phyloP scores from a whole-genome alignment of 345 rosid genomes.

The Corymbia maculata region DNA sequence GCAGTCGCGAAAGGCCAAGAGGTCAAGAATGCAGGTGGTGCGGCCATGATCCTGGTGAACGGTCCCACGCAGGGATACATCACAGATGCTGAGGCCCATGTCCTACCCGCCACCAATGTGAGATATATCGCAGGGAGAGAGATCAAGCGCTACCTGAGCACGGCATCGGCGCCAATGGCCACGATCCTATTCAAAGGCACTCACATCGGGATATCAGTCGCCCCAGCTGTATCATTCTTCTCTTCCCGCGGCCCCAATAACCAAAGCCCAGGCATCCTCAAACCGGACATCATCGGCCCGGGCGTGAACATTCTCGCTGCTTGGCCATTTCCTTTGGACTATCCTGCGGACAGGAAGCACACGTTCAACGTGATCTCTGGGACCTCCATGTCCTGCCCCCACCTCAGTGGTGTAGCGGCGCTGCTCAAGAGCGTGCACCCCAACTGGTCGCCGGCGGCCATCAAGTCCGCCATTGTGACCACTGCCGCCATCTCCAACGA shows the following conservation, averaged over 20 bases:
- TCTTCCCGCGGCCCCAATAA: conserved; percentile 44
- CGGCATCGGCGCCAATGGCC: conserved; percentile 14
- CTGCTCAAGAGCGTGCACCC: conserved; percentile 33
- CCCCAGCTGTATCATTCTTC: conserved; percentile 32
- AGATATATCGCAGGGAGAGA: conserved; percentile 5
- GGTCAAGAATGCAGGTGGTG: conserved; percentile 25
- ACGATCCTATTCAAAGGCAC: conserved; percentile 11
- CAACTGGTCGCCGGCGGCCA: conserved; percentile 36
- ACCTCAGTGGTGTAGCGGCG: conserved; percentile 37
- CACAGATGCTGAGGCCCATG: conserved; percentile 9
- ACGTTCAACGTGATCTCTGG: conserved; percentile 30
- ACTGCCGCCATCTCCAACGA: conserved; percentile 9
- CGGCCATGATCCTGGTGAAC: conserved; percentile 18
- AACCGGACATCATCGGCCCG: conserved; percentile 37
- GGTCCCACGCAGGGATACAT: conserved; percentile 12
- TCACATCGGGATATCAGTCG: conserved; percentile 7
- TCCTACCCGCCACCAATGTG: conserved; percentile 10
- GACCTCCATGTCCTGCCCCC: conserved; percentile 52
- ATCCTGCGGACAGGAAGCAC: background rate
- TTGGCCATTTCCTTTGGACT: conserved; percentile 16
- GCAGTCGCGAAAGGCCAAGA: conserved; percentile 15
- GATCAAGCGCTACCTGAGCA: conserved; percentile 4
- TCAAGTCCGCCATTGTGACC: conserved; percentile 42
- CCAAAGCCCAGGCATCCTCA: conserved; percentile 31
- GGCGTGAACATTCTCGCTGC: conserved; percentile 27